A percentile compares a stretch with the other conserved stretches of the same genome.
These are phyloP conservation scores for Aspergillus kassunensis DNA, from an alignment of 495 filamentous ascomycete species.

Conservation along the genomic window DNA sequence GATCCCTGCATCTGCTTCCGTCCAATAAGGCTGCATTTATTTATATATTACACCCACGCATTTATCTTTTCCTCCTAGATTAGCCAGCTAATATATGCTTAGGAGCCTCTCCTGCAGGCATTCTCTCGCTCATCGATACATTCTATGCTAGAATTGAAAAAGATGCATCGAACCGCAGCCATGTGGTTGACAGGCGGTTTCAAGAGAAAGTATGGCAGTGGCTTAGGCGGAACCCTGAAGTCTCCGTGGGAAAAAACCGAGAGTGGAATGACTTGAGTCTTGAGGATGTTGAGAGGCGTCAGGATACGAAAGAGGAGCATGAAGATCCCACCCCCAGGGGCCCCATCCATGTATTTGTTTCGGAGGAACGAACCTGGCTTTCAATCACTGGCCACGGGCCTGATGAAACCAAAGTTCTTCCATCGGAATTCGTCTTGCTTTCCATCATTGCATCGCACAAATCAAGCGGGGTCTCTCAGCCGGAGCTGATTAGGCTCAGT, in stretches of 20 bases:
- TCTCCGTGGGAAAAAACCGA: slow-evolving; percentile 41
- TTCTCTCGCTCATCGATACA: slow-evolving; percentile 33
- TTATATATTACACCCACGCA: neutral
- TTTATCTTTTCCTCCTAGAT: neutral
- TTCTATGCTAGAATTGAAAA: slow-evolving; percentile 34
- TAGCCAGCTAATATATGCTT: slow-evolving; percentile 8
- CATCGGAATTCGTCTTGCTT: slow-evolving; percentile 68
- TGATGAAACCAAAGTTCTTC: slow-evolving; percentile 63
- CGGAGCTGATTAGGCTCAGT: slow-evolving; percentile 67
- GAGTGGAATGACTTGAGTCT: slow-evolving; percentile 44
- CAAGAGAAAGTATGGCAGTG: slow-evolving; percentile 55
- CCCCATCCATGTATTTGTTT: slow-evolving; percentile 51
- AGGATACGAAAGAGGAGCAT: neutral
- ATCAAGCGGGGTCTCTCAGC: slow-evolving; percentile 70
- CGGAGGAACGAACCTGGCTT: slow-evolving; percentile 66
- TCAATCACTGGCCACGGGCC: slow-evolving; percentile 75
- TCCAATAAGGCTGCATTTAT: slow-evolving; percentile 5
- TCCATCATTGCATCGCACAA: slow-evolving; percentile 75
- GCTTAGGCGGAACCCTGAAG: slow-evolving; percentile 50
- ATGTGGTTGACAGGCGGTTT: slow-evolving; percentile 46
- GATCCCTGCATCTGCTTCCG: slow-evolving; percentile 12
- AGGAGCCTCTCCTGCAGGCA: slow-evolving; percentile 42
- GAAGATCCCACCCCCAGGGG: neutral
- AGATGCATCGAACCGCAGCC: slow-evolving; percentile 16
- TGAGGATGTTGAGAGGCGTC: slow-evolving; percentile 36